Conservation (phyloP, 129 eudicot genomes). For the Deinandra increscens region DNA sequence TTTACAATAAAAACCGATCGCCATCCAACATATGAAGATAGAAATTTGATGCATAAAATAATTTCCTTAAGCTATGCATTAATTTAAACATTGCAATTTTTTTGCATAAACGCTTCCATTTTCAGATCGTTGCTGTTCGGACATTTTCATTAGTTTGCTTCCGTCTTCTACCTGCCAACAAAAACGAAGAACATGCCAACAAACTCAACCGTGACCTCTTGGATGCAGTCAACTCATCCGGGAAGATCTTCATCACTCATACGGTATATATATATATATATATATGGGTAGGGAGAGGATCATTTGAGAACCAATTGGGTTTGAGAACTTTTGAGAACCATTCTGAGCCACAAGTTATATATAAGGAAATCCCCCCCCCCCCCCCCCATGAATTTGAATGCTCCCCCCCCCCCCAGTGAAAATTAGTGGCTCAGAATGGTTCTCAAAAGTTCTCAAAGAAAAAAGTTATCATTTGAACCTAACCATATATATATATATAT, state of each 20-base stretch:
- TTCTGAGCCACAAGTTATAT: too few species aligned
- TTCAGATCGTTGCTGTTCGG: conserved; percentile 73
- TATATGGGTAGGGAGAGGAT: too few species aligned
- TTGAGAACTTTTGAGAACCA: too few species aligned
- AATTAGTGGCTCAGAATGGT: too few species aligned
- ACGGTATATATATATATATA: too few species aligned
- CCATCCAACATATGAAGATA: neutral
- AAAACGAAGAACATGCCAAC: conserved; percentile 45
- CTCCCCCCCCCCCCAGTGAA: too few species aligned
- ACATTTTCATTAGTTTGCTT: conserved; percentile 90
- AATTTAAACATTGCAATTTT: conserved; percentile 18
- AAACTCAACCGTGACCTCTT: conserved; percentile 65
- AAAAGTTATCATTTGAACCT: too few species aligned
- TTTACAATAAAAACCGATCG: neutral
- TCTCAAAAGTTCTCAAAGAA: too few species aligned
- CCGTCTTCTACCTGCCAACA: conserved; percentile 55
- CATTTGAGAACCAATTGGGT: too few species aligned
- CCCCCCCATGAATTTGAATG: too few species aligned
- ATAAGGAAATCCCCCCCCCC: too few species aligned
- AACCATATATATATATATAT: too few species aligned
- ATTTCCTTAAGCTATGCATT: neutral
- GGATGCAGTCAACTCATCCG: conserved; percentile 81
- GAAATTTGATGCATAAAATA: neutral
- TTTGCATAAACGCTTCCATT: neutral
- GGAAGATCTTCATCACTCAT: conserved; percentile 85